Evolutionary conservation across 1,284 basidiomycete genomes (phyloP), one percentile per base, ranked within the genome.

Genomic region (Coriolopsis trogii): DNA sequence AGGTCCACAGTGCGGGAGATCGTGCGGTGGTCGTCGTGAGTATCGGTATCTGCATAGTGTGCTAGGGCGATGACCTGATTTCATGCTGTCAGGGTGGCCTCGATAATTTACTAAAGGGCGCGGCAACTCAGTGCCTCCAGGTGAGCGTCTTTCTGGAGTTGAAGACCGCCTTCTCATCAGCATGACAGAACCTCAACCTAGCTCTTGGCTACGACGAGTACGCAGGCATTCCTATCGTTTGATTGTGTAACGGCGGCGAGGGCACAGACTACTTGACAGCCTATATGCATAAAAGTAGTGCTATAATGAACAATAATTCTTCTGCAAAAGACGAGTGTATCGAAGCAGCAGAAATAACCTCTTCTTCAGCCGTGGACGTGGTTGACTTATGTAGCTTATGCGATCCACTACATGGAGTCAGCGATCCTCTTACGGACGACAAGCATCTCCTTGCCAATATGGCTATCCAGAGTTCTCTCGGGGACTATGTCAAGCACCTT

Each of bases 81-180:
- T 43, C 38, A 4, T 44, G n/a, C n/a, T 15, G 9, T 10, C 61
- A 91, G 88, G 94, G 93, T 49, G 93, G 93, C 0, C 72, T 99
- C 60, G 97, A 99, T 70, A 99, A 99, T 73, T 73, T 99, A 53
- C 78, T 99, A 56, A 99, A 99, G 72, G 96, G 96, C 9, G 97
- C 96, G 41, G 96, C 96, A 6, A 99, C 96, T 16, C 97, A 99
- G 73, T 98, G 95, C 70, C 67, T 99, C 53, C 94, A 95, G 79
- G 91, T 93, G 52, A 34, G 85, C 41, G 30, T 28, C n/a, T n/a
- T 15, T 56, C 13, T 12, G 29, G 2, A 1, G 1, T 15, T 6
- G 12, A 18, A 4, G 20, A 7, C 20, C 41, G 8, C 31, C 10
- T 33, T 45, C n/a, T 26, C n/a, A 21, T 28, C 10, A 24, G 0